Percentiles rank a stretch among this genome's conserved stretches.
Evolutionary conservation across 1,139 yeast genomes (phyloP).

Genomic region (Candida dubliniensis): DNA sequence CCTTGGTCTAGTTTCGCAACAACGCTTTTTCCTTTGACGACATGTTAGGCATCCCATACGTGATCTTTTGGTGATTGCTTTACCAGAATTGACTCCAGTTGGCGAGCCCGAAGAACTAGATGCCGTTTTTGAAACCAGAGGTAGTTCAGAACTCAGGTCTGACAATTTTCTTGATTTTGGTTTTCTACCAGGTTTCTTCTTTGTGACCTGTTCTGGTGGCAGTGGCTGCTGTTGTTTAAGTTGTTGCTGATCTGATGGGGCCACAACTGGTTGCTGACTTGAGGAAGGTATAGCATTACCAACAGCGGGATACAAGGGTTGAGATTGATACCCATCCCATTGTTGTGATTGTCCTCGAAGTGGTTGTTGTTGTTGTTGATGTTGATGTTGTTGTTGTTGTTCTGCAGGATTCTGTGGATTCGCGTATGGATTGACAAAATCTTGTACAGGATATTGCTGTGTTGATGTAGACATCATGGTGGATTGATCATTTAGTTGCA

Average conservation of each 20-base stretch:
- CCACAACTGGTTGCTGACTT: not conserved
- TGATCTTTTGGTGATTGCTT: constrained; percentile 33
- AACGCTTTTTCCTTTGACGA: constrained; percentile 45
- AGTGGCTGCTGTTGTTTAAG: not conserved
- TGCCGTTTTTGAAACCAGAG: not conserved
- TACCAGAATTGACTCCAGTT: constrained; percentile 3
- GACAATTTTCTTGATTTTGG: constrained; percentile 6
- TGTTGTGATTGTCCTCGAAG: constrained; percentile 3
- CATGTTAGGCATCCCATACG: constrained; percentile 51
- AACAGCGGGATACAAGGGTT: constrained; percentile 3
- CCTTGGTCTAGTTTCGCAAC: constrained; percentile 44
- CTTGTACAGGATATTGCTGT: constrained; percentile 6
- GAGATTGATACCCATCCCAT: constrained; percentile 4
- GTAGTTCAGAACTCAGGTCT: not conserved
- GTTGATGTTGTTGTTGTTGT: constrained; percentile 8
- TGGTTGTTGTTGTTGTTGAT: constrained; percentile 6
- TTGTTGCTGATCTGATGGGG: constrained; percentile 5
- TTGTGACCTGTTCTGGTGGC: constrained; percentile 2
- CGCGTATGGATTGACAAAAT: no score
- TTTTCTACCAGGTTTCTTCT: constrained; percentile 11
- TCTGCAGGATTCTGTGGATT: not conserved
- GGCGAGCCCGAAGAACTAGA: not conserved
- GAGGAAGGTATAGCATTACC: not conserved
- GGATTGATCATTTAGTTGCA: not conserved
- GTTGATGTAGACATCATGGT: constrained; percentile 2